Evolutionary conservation across 2,329 filamentous ascomycete genomes (phyloP).

Genomic region (Pochonia chlamydosporia): DNA sequence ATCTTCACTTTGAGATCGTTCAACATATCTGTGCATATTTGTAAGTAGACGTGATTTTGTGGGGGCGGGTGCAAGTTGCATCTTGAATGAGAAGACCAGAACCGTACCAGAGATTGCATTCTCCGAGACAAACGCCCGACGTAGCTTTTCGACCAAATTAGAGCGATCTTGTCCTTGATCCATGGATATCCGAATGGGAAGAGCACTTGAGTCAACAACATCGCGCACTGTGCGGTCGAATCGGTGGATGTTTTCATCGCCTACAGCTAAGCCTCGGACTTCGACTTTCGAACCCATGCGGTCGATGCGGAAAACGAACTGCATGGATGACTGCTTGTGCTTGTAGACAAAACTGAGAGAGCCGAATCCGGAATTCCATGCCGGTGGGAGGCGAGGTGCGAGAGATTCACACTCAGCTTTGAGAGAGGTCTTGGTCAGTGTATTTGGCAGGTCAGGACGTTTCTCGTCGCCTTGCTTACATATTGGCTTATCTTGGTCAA

Average conservation of each 20-base stretch:
- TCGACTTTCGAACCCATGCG: constrained; percentile 80
- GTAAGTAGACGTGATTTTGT: neutral
- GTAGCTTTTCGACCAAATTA: constrained; percentile 41
- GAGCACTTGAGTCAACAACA: constrained; percentile 56
- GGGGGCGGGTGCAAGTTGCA: too few species aligned
- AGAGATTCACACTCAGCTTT: constrained; percentile 44
- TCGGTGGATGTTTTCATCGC: constrained; percentile 73
- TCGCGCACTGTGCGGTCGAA: constrained; percentile 70
- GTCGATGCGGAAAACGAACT: constrained; percentile 76
- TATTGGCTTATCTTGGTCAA: constrained; percentile 75
- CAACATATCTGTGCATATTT: constrained; percentile 49
- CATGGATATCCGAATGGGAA: constrained; percentile 52
- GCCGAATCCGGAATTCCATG: constrained; percentile 73
- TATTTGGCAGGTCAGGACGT: neutral
- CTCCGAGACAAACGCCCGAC: constrained; percentile 67
- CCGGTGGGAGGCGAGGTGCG: constrained; percentile 59
- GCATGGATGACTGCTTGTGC: constrained; percentile 78
- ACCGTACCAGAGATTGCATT: constrained; percentile 50
- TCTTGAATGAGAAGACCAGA: too few species aligned
- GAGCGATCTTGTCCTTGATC: constrained; percentile 38
- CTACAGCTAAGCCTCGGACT: constrained; percentile 70
- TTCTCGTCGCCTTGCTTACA: constrained; percentile 39
- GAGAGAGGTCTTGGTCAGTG: constrained; percentile 8
- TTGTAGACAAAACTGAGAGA: constrained; percentile 81
- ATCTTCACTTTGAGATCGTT: constrained; percentile 70